Conservation (phyloP, 2,329 filamentous ascomycete genomes). For the Pseudogymnoascus sp. region DNA sequence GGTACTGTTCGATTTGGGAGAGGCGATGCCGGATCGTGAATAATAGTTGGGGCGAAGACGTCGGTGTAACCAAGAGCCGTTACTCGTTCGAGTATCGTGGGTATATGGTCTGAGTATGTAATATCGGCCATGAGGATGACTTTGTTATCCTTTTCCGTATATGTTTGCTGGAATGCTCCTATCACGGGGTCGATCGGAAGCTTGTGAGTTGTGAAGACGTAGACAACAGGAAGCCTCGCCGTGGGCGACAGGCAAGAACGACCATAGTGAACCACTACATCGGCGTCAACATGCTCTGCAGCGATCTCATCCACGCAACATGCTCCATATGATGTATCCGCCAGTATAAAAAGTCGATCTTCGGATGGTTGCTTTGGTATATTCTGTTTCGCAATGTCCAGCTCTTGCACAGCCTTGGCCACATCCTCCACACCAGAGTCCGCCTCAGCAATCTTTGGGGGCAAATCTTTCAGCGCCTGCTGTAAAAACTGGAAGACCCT, state of each 20-base stretch:
- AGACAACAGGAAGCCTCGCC: slow-evolving; percentile 75
- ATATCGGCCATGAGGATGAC: slow-evolving; percentile 84
- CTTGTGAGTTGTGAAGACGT: slow-evolving; percentile 73
- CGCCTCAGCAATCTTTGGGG: neutral
- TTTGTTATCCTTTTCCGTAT: slow-evolving; percentile 53
- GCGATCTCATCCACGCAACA: slow-evolving; percentile 97
- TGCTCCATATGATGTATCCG: slow-evolving; percentile 91
- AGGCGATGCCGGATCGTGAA: slow-evolving; percentile 68
- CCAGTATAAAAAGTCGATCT: slow-evolving; percentile 66
- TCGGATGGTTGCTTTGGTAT: neutral
- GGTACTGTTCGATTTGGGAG: slow-evolving; percentile 79
- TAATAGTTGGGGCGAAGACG: slow-evolving; percentile 60
- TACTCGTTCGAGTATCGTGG: slow-evolving; percentile 47
- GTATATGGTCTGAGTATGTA: slow-evolving; percentile 71
- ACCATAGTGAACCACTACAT: slow-evolving; percentile 91
- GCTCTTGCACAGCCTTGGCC: slow-evolving; percentile 11
- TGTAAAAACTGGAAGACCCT: slow-evolving; percentile 64
- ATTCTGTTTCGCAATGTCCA: slow-evolving; percentile 25
- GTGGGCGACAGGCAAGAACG: slow-evolving; percentile 88
- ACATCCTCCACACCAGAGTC: slow-evolving; percentile 17
- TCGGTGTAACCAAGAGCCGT: slow-evolving; percentile 57
- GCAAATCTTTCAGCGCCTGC: slow-evolving; percentile 36
- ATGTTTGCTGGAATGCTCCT: slow-evolving; percentile 58
- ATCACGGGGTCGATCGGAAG: slow-evolving; percentile 54
- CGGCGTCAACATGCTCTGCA: slow-evolving; percentile 83